These are phyloP conservation scores for Epichloe brachyelytri DNA, from an alignment of 2,329 filamentous ascomycete species.

Conservation along the genomic window DNA sequence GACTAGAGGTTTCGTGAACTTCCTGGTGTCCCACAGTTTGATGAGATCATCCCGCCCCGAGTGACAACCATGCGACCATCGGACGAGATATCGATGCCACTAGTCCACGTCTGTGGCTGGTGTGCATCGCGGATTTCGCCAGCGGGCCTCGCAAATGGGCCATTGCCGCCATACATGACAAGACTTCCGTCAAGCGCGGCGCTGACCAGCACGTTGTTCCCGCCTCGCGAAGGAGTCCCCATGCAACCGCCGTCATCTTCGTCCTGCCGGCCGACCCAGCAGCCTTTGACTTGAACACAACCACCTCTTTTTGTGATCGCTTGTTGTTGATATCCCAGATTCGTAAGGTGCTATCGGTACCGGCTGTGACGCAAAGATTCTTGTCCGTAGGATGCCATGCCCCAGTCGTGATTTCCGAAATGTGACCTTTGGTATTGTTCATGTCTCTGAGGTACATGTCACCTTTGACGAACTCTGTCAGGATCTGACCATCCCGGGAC, in stretches of 20 bases:
- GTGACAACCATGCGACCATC: slow-evolving; percentile 88
- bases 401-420: slow-evolving; percentile 79
- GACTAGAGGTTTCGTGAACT: slow-evolving; percentile 83
- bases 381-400: slow-evolving; percentile 83
- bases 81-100: slow-evolving; percentile 77
- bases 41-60: slow-evolving; percentile 84
- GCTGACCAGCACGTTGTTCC: slow-evolving; percentile 63
- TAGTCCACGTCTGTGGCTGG: slow-evolving; percentile 73
- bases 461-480: slow-evolving; percentile 87
- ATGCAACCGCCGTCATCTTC: slow-evolving; percentile 85
- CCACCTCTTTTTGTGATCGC: slow-evolving; percentile 78
- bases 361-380: slow-evolving; percentile 78
- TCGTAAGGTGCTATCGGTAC: slow-evolving; percentile 85
- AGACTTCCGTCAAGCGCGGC: slow-evolving; percentile 81
- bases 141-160: slow-evolving; percentile 68
- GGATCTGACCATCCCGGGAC: slow-evolving; percentile 72
- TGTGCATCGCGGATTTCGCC: slow-evolving; percentile 81
- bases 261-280: slow-evolving; percentile 79
- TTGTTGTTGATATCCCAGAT: slow-evolving; percentile 97
- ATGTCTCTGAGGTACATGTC: slow-evolving; percentile 98
- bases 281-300: slow-evolving; percentile 91
- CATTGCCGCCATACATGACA: slow-evolving; percentile 84
- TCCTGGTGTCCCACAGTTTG: slow-evolving; percentile 93
- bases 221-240: slow-evolving; percentile 71
- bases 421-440: slow-evolving; percentile 94